These are phyloP conservation scores for Triticum monococcum DNA, from an alignment of 176 grass and related monocot species.

Conservation along the genomic window DNA sequence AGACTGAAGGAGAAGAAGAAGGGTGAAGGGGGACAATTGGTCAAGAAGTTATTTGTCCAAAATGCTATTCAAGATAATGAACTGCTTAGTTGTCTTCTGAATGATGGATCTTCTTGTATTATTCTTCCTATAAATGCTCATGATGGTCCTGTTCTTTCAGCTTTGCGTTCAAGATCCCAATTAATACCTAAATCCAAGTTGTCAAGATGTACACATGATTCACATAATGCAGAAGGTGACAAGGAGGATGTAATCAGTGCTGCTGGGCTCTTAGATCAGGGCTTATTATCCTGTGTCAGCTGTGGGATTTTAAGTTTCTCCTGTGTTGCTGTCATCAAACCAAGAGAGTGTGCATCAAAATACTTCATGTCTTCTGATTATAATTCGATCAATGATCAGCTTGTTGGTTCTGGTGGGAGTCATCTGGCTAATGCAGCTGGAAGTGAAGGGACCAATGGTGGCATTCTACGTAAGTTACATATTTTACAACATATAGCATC, in stretches of 20 bases:
- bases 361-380: constrained; percentile 67
- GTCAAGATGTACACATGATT: constrained; percentile 29
- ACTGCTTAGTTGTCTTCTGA: constrained; percentile 56
- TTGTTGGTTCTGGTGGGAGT: constrained; percentile 38
- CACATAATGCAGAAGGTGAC: constrained; percentile 47
- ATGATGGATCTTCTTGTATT: constrained; percentile 65
- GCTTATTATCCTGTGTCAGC: constrained; percentile 84
- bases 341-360: constrained; percentile 62
- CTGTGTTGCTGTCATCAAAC: constrained; percentile 90
- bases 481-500: background rate
- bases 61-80: constrained; percentile 91
- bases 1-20: constrained; percentile 96
- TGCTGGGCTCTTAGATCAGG: constrained; percentile 69
- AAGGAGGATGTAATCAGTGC: constrained; percentile 36
- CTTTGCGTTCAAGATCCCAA: constrained; percentile 41
- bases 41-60: constrained; percentile 80
- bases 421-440: constrained; percentile 19
- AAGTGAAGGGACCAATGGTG: constrained; percentile 4
- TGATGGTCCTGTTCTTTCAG: constrained; percentile 48
- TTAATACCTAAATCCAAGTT: constrained; percentile 50
- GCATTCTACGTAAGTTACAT: constrained; percentile 37
- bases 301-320: constrained; percentile 99
- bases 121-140: constrained; percentile 61
- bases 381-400: constrained; percentile 50
- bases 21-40: constrained; percentile 70